Percentiles rank a stretch among this genome's conserved stretches.
Evolutionary conservation across 2,329 filamentous ascomycete genomes (phyloP).

Genomic region (Aspergillus neoniger): DNA sequence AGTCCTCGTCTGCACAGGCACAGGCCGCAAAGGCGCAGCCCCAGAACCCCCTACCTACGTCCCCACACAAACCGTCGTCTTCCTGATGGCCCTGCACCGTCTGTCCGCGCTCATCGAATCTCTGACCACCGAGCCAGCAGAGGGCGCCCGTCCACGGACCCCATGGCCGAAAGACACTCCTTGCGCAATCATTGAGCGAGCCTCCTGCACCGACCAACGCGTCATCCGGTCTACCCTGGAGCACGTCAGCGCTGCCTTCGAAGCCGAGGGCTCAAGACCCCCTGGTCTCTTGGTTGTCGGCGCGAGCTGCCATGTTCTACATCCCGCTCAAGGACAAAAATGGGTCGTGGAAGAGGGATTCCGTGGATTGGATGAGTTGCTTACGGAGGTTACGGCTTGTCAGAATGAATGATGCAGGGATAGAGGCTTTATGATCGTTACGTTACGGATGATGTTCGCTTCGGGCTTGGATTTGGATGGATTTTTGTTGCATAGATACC

Average conservation of each 20-base stretch:
- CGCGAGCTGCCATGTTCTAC: conserved; percentile 75
- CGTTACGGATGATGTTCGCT: conserved; percentile 21
- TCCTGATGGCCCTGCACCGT: conserved; percentile 92
- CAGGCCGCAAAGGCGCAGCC: conserved; percentile 82
- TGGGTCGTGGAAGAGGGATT: conserved; percentile 92
- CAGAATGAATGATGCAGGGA: neutral
- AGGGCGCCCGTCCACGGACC: conserved; percentile 25
- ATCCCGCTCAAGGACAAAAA: conserved; percentile 59
- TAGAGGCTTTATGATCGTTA: conserved; percentile 14
- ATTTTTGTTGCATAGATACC: conserved; percentile 10
- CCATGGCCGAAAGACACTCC: conserved; percentile 76
- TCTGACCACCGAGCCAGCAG: conserved; percentile 51
- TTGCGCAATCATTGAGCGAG: conserved; percentile 89
- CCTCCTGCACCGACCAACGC: conserved; percentile 90
- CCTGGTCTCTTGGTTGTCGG: conserved; percentile 88
- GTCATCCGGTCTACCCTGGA: conserved; percentile 85
- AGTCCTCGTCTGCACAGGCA: conserved; percentile 93
- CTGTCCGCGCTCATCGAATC: conserved; percentile 72
- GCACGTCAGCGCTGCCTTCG: conserved; percentile 77
- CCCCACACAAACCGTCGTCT: conserved; percentile 77
- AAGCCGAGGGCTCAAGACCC: conserved; percentile 84
- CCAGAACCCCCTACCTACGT: conserved; percentile 81
- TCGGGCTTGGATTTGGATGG: neutral
- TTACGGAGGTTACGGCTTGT: conserved; percentile 9
- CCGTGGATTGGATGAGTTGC: conserved; percentile 64